Conservation (phyloP, 2,329 filamentous ascomycete species). For the Aspergillus clavatus region DNA sequence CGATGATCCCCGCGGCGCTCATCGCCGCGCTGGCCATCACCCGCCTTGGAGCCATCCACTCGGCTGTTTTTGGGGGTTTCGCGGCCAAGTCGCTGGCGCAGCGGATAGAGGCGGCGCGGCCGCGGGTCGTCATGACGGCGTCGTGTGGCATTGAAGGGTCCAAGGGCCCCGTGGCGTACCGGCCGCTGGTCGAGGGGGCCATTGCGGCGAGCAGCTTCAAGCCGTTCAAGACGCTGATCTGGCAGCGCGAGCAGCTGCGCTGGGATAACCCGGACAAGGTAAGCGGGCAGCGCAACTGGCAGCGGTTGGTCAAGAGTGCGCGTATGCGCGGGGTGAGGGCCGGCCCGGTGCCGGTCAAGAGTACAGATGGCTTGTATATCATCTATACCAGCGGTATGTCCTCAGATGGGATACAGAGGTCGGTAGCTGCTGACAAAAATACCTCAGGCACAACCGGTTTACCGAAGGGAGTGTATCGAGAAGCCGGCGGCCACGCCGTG, state of each 20-base stretch:
- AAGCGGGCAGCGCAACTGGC: constrained; percentile 74
- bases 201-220: constrained; percentile 64
- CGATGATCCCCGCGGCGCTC: constrained; percentile 88
- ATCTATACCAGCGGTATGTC: constrained; percentile 69
- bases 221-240: constrained; percentile 68
- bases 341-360: constrained; percentile 70
- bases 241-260: constrained; percentile 71
- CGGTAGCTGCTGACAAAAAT: not conserved
- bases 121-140: constrained; percentile 74
- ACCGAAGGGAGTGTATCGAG: constrained; percentile 77
- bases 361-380: constrained; percentile 77
- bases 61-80: constrained; percentile 92
- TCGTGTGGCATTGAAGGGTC: constrained; percentile 87
- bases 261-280: constrained; percentile 67
- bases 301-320: constrained; percentile 67
- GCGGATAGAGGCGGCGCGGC: constrained; percentile 76
- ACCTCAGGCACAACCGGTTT: constrained; percentile 70
- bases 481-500: constrained; percentile 82
- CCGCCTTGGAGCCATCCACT: constrained; percentile 80
- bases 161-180: constrained; percentile 75
- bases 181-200: constrained; percentile 70
- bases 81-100: constrained; percentile 76
- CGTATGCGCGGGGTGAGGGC: constrained; percentile 62
- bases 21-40: constrained; percentile 78
- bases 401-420: not conserved